Base-by-base conservation (phyloP, 768 basidiomycete genomes). In the Tylopilus balloui region DNA sequence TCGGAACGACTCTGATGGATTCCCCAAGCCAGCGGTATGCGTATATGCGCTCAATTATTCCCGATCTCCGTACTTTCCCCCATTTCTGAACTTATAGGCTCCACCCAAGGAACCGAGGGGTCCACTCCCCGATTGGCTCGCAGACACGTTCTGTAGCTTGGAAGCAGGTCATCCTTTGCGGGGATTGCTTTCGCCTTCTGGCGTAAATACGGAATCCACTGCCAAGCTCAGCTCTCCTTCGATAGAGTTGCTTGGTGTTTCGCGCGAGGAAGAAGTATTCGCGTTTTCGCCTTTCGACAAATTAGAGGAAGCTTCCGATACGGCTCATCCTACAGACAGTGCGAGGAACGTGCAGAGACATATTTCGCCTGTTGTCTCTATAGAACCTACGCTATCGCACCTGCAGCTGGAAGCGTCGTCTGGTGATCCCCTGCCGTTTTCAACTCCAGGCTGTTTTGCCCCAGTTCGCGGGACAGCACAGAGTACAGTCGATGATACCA, bases 121-220 rank as follows among this genome's bases (percentile, higher is more conserved):
- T 31, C 55, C 69, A 4, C 66, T 84, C 20, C 84, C 84, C 4
- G 57, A 61, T 21, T 86, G 84, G 84, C 73, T 85, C 13, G 69
- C 70, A 21, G 60, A 68, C 32, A 80, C 81, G 4, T 75, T 86
- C 43, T 69, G 68, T 39, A 70, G 70, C 20, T 68, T 85, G 31
- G 61, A 63, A 52, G 31, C 60, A 6, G 53, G 50, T 7, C 69
- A 73, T 52, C 71, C 72, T 7, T 52, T 72, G 27, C 68, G 69
- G 46, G 55, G 54, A 7, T 51, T 72, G 42, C 53, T 68, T 50
- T 63, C 60, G 15, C 61, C 50, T 48, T 57, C 55, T 42, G 52
- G 49, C 20, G 31, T 48, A 1, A 32, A 56, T 45, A 17, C 35
- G 20, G 48, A 55, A 25, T 19, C 36, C 31, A 34, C n/a, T 34